These are phyloP conservation scores for Plantago coronopus DNA, from an alignment of 305 asterid genomes.

Conservation along the genomic window DNA sequence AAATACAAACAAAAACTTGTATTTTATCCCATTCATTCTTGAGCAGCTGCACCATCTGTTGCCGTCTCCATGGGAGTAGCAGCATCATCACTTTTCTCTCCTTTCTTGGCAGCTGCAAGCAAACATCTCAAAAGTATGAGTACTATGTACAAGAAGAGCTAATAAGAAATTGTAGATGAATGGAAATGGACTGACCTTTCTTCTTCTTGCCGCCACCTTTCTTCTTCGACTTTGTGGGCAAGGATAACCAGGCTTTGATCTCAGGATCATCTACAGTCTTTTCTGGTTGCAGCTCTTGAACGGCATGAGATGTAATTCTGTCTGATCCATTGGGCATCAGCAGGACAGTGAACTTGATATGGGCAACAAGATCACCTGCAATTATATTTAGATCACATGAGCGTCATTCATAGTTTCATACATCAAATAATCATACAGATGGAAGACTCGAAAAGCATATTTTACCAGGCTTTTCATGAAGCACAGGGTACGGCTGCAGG, in stretches of 20 bases:
- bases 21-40: conserved; percentile 29
- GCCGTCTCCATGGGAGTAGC: conserved; percentile 45
- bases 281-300: conserved; percentile 78
- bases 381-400: conserved; percentile 1
- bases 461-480: conserved; percentile 91
- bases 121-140: background rate
- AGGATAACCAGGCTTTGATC: conserved; percentile 83
- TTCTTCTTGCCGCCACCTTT: conserved; percentile 62
- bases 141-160: background rate
- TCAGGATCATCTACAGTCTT: conserved; percentile 79
- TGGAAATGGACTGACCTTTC: conserved; percentile 36
- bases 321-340: conserved; percentile 97
- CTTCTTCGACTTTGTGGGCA: conserved; percentile 54
- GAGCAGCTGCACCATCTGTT: conserved; percentile 29
- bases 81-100: conserved; percentile 43
- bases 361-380: conserved; percentile 93
- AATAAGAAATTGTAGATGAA: background rate
- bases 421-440: background rate
- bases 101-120: conserved; percentile 56
- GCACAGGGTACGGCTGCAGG: conserved; percentile 92
- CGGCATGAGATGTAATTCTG: conserved; percentile 71
- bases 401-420: too few relatives aligned
- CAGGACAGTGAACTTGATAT: conserved; percentile 85
- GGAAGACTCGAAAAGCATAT: background rate
- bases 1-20: conserved; percentile 14